Conservation (phyloP, 2,329 filamentous ascomycete species). For the Colletotrichum abscissum region DNA sequence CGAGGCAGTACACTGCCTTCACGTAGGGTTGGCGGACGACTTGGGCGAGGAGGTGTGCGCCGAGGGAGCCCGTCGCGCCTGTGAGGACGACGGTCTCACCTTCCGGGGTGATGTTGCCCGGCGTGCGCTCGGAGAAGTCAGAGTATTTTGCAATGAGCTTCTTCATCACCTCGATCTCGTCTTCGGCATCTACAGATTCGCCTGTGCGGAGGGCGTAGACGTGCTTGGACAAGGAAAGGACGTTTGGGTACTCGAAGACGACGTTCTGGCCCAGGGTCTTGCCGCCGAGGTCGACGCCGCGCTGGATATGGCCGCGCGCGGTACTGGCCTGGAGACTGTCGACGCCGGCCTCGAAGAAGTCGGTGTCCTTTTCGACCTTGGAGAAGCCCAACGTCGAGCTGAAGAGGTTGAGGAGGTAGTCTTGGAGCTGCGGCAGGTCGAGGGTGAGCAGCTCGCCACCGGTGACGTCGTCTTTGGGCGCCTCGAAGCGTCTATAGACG, state of each 20-base stretch:
- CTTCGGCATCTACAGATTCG: slow-evolving; percentile 28
- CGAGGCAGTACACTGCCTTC: slow-evolving; percentile 60
- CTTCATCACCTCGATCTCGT: slow-evolving; percentile 46
- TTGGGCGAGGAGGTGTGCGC: slow-evolving; percentile 67
- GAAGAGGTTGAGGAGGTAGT: slow-evolving; percentile 39
- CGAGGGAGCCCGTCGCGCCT: slow-evolving; percentile 71
- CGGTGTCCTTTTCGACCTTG: slow-evolving; percentile 41
- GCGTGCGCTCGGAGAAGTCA: slow-evolving; percentile 40
- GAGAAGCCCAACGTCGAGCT: slow-evolving; percentile 43
- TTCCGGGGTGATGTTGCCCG: slow-evolving; percentile 39
- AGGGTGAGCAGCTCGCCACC: slow-evolving; percentile 20
- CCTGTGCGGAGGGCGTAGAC: slow-evolving; percentile 40
- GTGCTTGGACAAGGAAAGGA: slow-evolving; percentile 47
- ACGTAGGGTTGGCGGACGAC: slow-evolving; percentile 69
- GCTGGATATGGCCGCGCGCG: slow-evolving; percentile 53
- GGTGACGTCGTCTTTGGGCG: slow-evolving; percentile 17
- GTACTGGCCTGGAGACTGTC: slow-evolving; percentile 60
- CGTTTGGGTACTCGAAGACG: slow-evolving; percentile 54
- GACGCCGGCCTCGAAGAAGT: slow-evolving; percentile 57
- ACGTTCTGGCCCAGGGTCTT: slow-evolving; percentile 47
- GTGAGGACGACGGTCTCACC: slow-evolving; percentile 60
- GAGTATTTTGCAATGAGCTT: slow-evolving; percentile 51
- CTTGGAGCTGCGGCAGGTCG: slow-evolving; percentile 40
- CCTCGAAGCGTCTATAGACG: slow-evolving; percentile 35
- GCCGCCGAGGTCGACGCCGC: slow-evolving; percentile 49